Evolutionary conservation across 352 stramenopile species (phyloP).

Genomic region (Globisporangium okanoganense): DNA sequence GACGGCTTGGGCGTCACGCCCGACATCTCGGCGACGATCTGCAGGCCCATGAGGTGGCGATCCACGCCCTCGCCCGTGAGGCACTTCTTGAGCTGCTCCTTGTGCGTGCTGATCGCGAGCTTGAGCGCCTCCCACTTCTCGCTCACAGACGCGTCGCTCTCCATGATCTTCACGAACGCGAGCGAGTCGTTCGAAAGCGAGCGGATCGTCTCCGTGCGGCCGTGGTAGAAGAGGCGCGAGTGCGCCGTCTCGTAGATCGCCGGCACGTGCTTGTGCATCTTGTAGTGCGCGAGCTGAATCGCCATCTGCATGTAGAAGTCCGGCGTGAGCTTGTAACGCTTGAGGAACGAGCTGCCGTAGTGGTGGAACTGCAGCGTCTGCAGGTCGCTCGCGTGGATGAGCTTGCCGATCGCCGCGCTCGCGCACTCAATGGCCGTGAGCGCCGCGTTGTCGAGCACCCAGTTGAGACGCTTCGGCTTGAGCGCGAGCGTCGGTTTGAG

Average conservation of each 20-base stretch:
- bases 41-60: conserved; percentile 95
- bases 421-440: conserved; percentile 84
- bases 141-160: conserved; percentile 49
- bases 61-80: conserved; percentile 91
- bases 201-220: conserved; percentile 91
- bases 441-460: conserved; percentile 79
- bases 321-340: conserved; percentile 93
- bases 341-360: conserved; percentile 91
- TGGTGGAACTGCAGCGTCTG: conserved; percentile 90
- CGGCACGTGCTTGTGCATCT: conserved; percentile 91
- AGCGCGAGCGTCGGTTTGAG: conserved; percentile 60
- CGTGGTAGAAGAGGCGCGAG: conserved; percentile 96
- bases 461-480: conserved; percentile 73
- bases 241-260: conserved; percentile 97
- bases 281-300: conserved; percentile 97
- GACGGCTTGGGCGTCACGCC: conserved; percentile 83
- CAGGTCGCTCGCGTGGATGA: conserved; percentile 91
- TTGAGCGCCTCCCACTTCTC: conserved; percentile 87
- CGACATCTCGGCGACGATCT: conserved; percentile 92
- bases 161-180: conserved; percentile 91
- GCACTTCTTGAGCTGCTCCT: conserved; percentile 86
- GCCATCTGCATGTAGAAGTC: conserved; percentile 97
- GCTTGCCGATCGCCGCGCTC: conserved; percentile 86
- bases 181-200: conserved; percentile 88
- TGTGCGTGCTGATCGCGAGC: conserved; percentile 89